These are phyloP conservation scores for Phialophora chinensis DNA, from an alignment of 2,329 filamentous ascomycete genomes.

Conservation along the genomic window DNA sequence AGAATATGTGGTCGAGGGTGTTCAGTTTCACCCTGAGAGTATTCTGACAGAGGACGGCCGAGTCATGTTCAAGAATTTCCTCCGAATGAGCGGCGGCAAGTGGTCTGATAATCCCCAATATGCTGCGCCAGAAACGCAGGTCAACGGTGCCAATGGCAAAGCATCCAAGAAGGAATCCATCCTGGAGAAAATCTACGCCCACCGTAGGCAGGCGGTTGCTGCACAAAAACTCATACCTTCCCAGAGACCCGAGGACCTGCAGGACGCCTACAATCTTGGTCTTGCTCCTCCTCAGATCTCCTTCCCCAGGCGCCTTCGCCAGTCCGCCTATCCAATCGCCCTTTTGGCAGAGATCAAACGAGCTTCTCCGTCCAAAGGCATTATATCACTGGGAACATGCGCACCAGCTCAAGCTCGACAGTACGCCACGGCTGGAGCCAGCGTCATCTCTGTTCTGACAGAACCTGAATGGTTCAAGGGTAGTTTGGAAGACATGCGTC, in stretches of 20 bases:
- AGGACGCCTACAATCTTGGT: slow-evolving; percentile 83
- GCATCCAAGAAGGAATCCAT: slow-evolving; percentile 72
- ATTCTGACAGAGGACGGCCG: slow-evolving; percentile 90
- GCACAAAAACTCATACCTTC: slow-evolving; percentile 86
- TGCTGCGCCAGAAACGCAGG: slow-evolving; percentile 30
- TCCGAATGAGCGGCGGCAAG: slow-evolving; percentile 84
- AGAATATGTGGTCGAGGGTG: slow-evolving; percentile 87
- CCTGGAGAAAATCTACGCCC: slow-evolving; percentile 85
- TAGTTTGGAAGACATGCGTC: slow-evolving; percentile 88
- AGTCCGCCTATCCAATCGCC: slow-evolving; percentile 85
- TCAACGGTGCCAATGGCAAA: slow-evolving; percentile 36
- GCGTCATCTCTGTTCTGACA: slow-evolving; percentile 96
- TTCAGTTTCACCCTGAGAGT: slow-evolving; percentile 97
- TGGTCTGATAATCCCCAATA: slow-evolving; percentile 61
- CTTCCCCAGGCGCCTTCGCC: slow-evolving; percentile 77
- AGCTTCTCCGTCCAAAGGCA: slow-evolving; percentile 92
- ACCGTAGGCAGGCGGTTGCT: slow-evolving; percentile 75
- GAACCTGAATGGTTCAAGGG: slow-evolving; percentile 99
- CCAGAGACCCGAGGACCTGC: slow-evolving; percentile 79
- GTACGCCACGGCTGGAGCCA: slow-evolving; percentile 92
- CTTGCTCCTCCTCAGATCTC: slow-evolving; percentile 82
- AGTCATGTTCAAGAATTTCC: slow-evolving; percentile 89
- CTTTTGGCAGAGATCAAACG: slow-evolving; percentile 98
- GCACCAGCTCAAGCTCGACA: slow-evolving; percentile 88
- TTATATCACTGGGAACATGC: slow-evolving; percentile 85